Base-by-base conservation (phyloP, 208 protist genomes). In the Angomonas deanei region DNA sequence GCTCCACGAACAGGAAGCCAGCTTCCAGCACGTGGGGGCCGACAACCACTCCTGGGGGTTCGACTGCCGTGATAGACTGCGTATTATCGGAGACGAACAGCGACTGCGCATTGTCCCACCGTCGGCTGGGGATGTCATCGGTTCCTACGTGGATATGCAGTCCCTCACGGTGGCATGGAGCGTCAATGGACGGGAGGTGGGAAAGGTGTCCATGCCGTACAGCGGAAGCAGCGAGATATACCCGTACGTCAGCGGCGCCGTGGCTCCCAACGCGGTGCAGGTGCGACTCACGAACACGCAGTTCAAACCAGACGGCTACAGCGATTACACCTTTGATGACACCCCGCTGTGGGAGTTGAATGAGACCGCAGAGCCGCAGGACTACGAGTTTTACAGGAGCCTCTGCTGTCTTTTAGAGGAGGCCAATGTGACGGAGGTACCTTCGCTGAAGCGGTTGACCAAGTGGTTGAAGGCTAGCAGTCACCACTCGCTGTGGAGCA, bases 21-120 rank as follows among this genome's bases (percentile, higher is more conserved):
- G 78, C 38, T 80, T 74, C 26, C 84, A 92, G 68, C 84, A 92
- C 73, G 90, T 96, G 30, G 90, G 90, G 34, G 85, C 75, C 48
- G 86, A 96, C 61, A 58, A 91, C 36, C 80, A 96, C 64, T 96
- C 90, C 1, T 96, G 90, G 86, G 90, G 82, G 19, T 96, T 85
- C 75, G 91, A 96, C 78, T 92, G 84, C 68, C 65, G 80, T n/a
- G 85, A 91, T 49, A 46, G 78, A 23, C 61, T 96, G 47, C 74
- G 76, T 10, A 61, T 93, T 26, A 84, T 96, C 59, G 82, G 78
- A 49, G 75, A 68, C 24, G 86, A 93, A 70, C 86, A 93, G 74
- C 50, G 60, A 21, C 36, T 91, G 48, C 60, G 78, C 0, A 68
- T 80, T 28, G 64, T 78, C 52, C 63, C 63, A 19, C 80, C 84